Base-by-base conservation (phyloP, 768 basidiomycete genomes). In the Naganishia onofrii region DNA sequence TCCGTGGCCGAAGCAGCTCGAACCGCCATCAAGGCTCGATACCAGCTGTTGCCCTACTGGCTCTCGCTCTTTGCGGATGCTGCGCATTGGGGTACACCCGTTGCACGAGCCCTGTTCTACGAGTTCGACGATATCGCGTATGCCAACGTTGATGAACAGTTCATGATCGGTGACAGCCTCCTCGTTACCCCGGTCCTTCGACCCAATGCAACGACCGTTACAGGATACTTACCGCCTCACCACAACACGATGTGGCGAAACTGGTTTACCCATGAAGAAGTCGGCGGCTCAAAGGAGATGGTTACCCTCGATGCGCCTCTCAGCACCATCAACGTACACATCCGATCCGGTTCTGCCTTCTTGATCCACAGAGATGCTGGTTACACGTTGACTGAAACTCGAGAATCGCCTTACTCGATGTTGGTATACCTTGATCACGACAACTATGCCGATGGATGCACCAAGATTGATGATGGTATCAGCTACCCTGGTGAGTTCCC, bases 31-130 rank as follows among this genome's bases (percentile, higher is more conserved):
- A 82, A 83, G n/a, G 84, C 86, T 36, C 85, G 90, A 44, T 92
- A 92, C 75, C 81, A 87, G 19, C 76, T 92, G 71, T 80, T 92
- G 60, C 89, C 90, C 0, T 91, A 91, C 81, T 92, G 90, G 90
- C 66, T 74, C 36, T 75, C 73, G 13, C 52, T 76, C 34, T 72
- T 74, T 60, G 70, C 72, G 32, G 72, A 77, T 56, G 76, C 78
- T 1, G 34, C 57, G 42, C 52, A 70, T 31, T 63, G 60, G 32
- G 78, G 75, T 67, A 70, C 71, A 3, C 90, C 90, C 4, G 88
- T 88, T 13, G 81, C 92, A 46, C 86, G 87, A 44, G 88, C 91
- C 6, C 83, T 91, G 36, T 90, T 90, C 84, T 91, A 85, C 75
- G 88, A 91, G 76, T 91, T 90, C 82, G 87, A 90, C 71, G 85